These are phyloP conservation scores for Pseudozyma sp. DNA, from an alignment of 1,284 basidiomycete species.

Conservation along the genomic window DNA sequence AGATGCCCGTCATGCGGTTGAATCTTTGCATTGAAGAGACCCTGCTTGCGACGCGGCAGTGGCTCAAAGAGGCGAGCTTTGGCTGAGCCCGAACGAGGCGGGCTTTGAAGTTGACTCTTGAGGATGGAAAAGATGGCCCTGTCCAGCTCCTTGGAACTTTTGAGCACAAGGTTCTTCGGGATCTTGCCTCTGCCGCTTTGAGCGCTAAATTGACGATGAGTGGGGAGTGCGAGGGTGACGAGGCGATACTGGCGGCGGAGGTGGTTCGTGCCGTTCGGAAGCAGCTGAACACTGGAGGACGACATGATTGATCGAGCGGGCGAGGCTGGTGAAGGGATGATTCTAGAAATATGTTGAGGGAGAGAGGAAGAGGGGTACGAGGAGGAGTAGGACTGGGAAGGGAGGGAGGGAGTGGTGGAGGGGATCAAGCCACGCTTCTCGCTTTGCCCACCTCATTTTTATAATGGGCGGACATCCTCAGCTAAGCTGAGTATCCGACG, in stretches of 20 bases:
- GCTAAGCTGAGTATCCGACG: not conserved
- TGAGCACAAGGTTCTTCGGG: not conserved
- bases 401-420: not conserved
- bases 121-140: not conserved
- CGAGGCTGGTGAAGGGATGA: too few species aligned
- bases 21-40: not conserved
- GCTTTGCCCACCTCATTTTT: slow-evolving; percentile 4
- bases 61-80: slow-evolving; percentile 13
- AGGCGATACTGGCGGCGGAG: slow-evolving; percentile 2
- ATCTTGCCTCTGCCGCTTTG: not conserved
- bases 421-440: not conserved
- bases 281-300: slow-evolving; percentile 7
- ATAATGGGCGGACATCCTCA: not conserved
- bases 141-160: not conserved
- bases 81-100: not conserved
- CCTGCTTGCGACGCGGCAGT: slow-evolving; percentile 12
- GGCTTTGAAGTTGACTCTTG: not conserved
- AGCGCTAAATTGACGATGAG: slow-evolving; percentile 4
- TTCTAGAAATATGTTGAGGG: not conserved
- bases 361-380: not conserved
- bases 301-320: slow-evolving; percentile 6
- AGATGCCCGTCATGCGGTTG: not conserved
- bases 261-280: slow-evolving; percentile 1
- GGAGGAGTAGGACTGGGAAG: not conserved
- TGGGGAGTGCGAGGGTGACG: not conserved